Evolutionary conservation across 208 protist species (phyloP).

Genomic region (Pavlovales sp.): DNA sequence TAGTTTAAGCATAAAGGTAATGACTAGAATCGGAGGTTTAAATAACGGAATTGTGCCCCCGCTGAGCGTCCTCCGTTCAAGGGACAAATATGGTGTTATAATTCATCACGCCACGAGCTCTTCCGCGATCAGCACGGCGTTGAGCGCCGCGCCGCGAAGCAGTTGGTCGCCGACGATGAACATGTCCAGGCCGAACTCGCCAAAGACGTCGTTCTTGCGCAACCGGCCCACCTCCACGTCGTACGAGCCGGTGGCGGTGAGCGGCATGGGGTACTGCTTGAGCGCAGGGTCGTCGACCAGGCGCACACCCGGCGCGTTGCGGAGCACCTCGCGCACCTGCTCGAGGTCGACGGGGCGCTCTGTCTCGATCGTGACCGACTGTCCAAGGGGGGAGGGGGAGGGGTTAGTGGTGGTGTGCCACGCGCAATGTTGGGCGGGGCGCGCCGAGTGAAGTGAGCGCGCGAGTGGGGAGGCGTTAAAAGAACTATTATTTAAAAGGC

Average conservation of each 20-base stretch:
- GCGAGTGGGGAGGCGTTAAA: too few relatives aligned
- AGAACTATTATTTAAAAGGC: too few relatives aligned
- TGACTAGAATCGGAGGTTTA: too few relatives aligned
- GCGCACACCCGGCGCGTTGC: conserved; percentile 20
- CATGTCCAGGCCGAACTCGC: conserved; percentile 51
- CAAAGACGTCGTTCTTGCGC: conserved; percentile 51
- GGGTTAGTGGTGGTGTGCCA: too few relatives aligned
- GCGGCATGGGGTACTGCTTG: conserved; percentile 50
- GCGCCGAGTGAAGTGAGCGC: too few relatives aligned
- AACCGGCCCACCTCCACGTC: conserved; percentile 53
- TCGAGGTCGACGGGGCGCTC: conserved; percentile 26
- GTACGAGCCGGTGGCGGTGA: conserved; percentile 42
- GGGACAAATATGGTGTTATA: too few relatives aligned
- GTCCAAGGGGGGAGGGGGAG: too few relatives aligned
- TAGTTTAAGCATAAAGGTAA: too few relatives aligned
- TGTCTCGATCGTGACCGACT: conserved; percentile 43
- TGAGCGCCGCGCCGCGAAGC: conserved; percentile 50
- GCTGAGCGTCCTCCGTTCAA: too few relatives aligned
- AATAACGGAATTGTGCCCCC: too few relatives aligned
- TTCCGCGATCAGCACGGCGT: conserved; percentile 53
- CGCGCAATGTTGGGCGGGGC: too few relatives aligned
- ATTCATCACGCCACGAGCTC: too few relatives aligned
- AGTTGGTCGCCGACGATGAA: conserved; percentile 54
- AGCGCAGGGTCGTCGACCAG: conserved; percentile 18
- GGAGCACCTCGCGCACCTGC: background rate